A percentile compares a stretch with the other conserved stretches of the same genome.
phyloP scores from a whole-genome alignment of 2,329 filamentous ascomycete species.

The Aspergillus sp. region DNA sequence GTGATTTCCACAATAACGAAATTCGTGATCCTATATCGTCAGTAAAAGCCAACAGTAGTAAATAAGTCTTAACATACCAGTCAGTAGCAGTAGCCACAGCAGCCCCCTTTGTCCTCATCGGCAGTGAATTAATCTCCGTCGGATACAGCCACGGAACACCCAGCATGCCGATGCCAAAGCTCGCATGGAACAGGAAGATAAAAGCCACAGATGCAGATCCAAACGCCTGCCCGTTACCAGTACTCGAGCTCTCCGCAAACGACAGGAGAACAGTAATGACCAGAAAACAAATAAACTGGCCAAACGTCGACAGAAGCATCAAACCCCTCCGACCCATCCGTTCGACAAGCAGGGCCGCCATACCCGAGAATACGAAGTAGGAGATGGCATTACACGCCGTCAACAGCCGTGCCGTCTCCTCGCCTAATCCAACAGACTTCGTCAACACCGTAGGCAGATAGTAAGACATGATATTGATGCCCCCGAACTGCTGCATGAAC shows the following conservation, averaged over 20 bases:
- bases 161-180: constrained; percentile 49
- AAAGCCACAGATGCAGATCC: constrained; percentile 45
- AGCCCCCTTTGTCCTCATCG: constrained; percentile 49
- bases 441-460: constrained; percentile 62
- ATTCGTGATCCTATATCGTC: constrained; percentile 16
- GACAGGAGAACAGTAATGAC: constrained; percentile 53
- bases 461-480: constrained; percentile 42
- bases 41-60: no score
- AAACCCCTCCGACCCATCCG: constrained; percentile 56
- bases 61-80: constrained; percentile 26
- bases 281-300: constrained; percentile 53
- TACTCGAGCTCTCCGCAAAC: constrained; percentile 27
- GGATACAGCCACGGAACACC: constrained; percentile 41
- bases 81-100: constrained; percentile 51
- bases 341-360: constrained; percentile 51
- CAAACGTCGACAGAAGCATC: constrained; percentile 54
- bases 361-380: constrained; percentile 50
- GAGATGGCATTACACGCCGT: constrained; percentile 55
- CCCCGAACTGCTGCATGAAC: constrained; percentile 51
- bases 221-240: not conserved
- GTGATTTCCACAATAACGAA: constrained; percentile 45
- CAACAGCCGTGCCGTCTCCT: constrained; percentile 54
- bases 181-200: constrained; percentile 54
- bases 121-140: constrained; percentile 50
- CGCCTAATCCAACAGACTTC: constrained; percentile 54